Evolutionary conservation across 345 rosid genomes (phyloP).

Genomic region (Brassica rapa): DNA sequence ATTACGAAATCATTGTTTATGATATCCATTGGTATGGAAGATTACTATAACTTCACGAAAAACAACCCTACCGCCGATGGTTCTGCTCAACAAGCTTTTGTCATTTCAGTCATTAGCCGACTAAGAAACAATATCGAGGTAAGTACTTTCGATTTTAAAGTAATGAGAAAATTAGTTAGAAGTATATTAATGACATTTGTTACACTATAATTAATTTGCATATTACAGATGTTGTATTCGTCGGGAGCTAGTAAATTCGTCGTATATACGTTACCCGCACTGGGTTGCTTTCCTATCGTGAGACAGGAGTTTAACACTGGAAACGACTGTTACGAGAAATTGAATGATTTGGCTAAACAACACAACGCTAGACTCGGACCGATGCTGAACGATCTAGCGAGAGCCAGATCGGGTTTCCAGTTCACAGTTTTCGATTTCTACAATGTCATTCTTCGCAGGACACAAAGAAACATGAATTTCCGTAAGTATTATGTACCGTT

Average conservation of each 20-base stretch:
- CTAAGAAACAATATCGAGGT: slow-evolving; percentile 15
- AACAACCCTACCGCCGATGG: slow-evolving; percentile 20
- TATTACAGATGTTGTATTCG: slow-evolving; percentile 27
- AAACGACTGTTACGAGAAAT: slow-evolving; percentile 10
- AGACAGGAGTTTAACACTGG: slow-evolving; percentile 13
- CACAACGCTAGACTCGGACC: slow-evolving; percentile 39
- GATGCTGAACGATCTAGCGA: slow-evolving; percentile 16
- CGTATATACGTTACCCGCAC: slow-evolving; percentile 23
- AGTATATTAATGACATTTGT: not conserved
- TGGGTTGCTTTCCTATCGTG: slow-evolving; percentile 42
- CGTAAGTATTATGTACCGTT: slow-evolving; percentile 22
- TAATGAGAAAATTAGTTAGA: not conserved
- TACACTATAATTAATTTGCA: not conserved
- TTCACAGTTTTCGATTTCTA: slow-evolving; percentile 45
- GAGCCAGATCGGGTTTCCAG: slow-evolving; percentile 25
- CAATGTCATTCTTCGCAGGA: slow-evolving; percentile 32
- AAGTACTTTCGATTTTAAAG: not conserved
- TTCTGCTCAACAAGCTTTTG: slow-evolving; percentile 33
- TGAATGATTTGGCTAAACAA: slow-evolving; percentile 30
- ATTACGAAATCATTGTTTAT: slow-evolving; percentile 17
- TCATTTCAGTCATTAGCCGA: slow-evolving; percentile 12
- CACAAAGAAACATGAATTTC: slow-evolving; percentile 16
- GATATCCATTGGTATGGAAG: slow-evolving; percentile 31
- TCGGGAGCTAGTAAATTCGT: slow-evolving; percentile 46
- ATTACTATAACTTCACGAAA: slow-evolving; percentile 25